These are phyloP conservation scores for Xeromyces bisporus DNA, from an alignment of 495 filamentous ascomycete species.

Conservation along the genomic window DNA sequence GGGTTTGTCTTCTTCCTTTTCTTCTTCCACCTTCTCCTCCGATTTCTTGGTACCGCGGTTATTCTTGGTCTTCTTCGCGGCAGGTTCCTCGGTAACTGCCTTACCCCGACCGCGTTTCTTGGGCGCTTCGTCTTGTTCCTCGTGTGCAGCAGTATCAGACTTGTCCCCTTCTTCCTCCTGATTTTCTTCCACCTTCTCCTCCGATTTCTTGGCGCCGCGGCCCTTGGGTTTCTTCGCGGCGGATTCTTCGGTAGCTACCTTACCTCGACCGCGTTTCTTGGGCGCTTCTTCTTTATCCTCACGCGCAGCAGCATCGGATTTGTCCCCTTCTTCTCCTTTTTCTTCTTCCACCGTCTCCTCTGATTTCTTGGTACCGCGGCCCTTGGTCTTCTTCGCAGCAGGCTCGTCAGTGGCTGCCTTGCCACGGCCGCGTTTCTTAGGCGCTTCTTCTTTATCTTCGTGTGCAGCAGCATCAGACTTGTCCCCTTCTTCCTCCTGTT, in stretches of 20 bases:
- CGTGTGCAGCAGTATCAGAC: too few relatives aligned
- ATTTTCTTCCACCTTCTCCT: conserved; percentile 3
- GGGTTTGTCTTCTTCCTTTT: too few relatives aligned
- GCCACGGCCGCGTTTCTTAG: conserved; percentile 1
- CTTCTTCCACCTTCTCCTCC: conserved; percentile 2
- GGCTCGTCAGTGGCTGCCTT: conserved; percentile 10
- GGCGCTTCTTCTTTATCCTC: conserved; percentile 2
- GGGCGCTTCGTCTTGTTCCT: conserved; percentile 2
- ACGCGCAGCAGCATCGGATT: too few relatives aligned
- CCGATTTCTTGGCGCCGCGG: conserved; percentile 9
- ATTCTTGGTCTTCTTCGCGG: conserved; percentile 1
- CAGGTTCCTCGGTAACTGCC: conserved; percentile 5
- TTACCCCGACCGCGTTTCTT: conserved; percentile 30
- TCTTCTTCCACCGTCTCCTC: conserved; percentile 12
- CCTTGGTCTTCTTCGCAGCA: conserved; percentile 12
- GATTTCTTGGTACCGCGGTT: conserved; percentile 8
- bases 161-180: conserved; percentile 6
- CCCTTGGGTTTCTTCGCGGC: conserved; percentile 1
- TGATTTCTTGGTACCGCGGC: conserved; percentile 11
- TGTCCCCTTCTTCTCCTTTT: too few relatives aligned
- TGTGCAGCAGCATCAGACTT: too few relatives aligned
- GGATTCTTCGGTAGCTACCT: conserved; percentile 8
- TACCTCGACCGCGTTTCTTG: conserved; percentile 29
- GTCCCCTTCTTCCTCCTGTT: too few relatives aligned
- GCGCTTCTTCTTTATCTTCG: conserved; percentile 12